Evolutionary conservation across 768 basidiomycete genomes (phyloP).

Genomic region (Lentinus tigrinus): DNA sequence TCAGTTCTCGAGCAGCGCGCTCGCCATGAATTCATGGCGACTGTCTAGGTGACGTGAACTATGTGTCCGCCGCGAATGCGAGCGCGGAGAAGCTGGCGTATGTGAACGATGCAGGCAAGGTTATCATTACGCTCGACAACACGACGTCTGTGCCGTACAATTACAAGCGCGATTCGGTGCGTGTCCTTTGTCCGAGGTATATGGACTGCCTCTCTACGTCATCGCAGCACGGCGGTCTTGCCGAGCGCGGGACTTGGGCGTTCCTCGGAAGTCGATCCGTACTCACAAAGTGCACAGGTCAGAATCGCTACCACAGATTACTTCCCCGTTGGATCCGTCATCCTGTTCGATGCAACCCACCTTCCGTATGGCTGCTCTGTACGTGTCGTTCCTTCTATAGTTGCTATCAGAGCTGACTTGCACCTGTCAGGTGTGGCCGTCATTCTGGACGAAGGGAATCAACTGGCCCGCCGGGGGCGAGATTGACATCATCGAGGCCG

Average conservation of each 20-base stretch:
- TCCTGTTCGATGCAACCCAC: slow-evolving; percentile 45
- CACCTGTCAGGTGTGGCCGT: slow-evolving; percentile 26
- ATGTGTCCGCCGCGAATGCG: slow-evolving; percentile 48
- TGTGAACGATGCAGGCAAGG: slow-evolving; percentile 57
- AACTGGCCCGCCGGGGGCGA: slow-evolving; percentile 35
- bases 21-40: slow-evolving; percentile 27
- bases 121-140: slow-evolving; percentile 77
- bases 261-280: neutral
- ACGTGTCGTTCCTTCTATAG: slow-evolving; percentile 13
- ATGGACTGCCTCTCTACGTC: neutral
- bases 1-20: neutral
- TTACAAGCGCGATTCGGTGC: slow-evolving; percentile 61
- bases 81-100: slow-evolving; percentile 52
- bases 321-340: slow-evolving; percentile 42
- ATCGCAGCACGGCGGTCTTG: neutral
- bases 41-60: slow-evolving; percentile 64
- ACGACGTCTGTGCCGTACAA: slow-evolving; percentile 51
- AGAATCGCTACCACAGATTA: slow-evolving; percentile 41
- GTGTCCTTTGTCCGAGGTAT: slow-evolving; percentile 1
- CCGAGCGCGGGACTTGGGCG: neutral
- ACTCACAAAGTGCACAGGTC: slow-evolving; percentile 30
- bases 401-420: neutral
- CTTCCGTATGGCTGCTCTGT: slow-evolving; percentile 60
- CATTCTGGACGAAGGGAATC: slow-evolving; percentile 38
- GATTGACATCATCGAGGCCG: slow-evolving; percentile 45